Base-by-base conservation (phyloP, 1,139 yeast species). In the Saccharomyces pastorianus region DNA sequence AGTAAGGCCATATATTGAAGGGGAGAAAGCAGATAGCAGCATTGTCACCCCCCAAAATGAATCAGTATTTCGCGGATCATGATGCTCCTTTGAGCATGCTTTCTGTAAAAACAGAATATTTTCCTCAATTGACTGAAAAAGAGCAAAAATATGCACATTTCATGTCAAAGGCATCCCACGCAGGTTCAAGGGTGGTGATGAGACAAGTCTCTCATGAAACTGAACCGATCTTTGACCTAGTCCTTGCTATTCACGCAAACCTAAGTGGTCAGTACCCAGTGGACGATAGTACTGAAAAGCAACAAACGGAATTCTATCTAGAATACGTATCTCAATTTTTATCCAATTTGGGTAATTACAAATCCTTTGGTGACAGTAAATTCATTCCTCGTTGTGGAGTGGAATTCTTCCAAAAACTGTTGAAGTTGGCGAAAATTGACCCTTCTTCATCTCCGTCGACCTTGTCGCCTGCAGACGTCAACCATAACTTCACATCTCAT, bases 321-420 rank as follows among this genome's bases (percentile, higher is more conserved):
- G 95, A 88, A 66, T 89, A 88, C 64, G 83, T 89, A 7, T 80
- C 91, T 31, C 96, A 88, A 70, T 85, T 89, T 65, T 74, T 89
- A 64, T 76, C 85, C 51, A 89, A 89, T 70, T 76, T 85, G 66
- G 96, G 96, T 59, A 89, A 89, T 69, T 89, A 82, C 76, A 88
- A 88, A 72, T 85, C 95, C 0, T 89, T 89, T 71, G 96, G 96
- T 58, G 96, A 89, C 71, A 81, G 81, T 60, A 89, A 89, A 71
- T 88, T 88, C 66, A 76, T 89, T 60, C 96, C 96, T 42, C 73
- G 81, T 49, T 64, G 88, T 46, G 52, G 76, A 0, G 64, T 61
- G 44, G 78, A 71, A 1, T 76, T 76, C 3, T 84, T 88, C 61
- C 78, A 73, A 55, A 61, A 72, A 23, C 69, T 76, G n/a, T 71